Evolutionary conservation across 1,284 basidiomycete species (phyloP).

Genomic region (Irpex sp.): DNA sequence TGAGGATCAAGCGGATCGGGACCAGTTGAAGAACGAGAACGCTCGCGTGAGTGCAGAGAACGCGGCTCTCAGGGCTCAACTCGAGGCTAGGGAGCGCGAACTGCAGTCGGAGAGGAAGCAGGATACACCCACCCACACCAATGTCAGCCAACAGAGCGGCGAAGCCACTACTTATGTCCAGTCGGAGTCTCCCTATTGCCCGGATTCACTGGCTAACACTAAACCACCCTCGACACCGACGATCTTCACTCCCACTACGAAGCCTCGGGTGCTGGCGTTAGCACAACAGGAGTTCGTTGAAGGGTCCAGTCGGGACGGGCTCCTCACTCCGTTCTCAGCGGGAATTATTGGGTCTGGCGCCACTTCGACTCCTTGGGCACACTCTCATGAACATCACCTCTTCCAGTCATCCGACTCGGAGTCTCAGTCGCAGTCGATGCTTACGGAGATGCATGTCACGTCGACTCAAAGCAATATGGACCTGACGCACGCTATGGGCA

Average conservation of each 20-base stretch:
- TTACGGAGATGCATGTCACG: background rate
- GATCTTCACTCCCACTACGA: too few relatives aligned
- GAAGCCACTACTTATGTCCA: too few relatives aligned
- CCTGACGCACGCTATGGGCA: background rate
- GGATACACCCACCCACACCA: background rate
- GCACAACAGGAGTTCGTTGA: too few relatives aligned
- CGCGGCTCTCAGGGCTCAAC: background rate
- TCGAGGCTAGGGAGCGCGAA: background rate
- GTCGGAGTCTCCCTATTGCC: too few relatives aligned
- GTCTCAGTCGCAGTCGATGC: background rate
- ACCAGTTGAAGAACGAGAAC: background rate
- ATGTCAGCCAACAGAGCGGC: background rate
- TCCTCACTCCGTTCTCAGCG: too few relatives aligned
- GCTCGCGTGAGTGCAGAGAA: background rate
- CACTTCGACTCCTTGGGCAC: too few relatives aligned
- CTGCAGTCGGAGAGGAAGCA: background rate
- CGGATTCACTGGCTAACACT: too few relatives aligned
- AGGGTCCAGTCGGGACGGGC: too few relatives aligned
- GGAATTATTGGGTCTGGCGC: too few relatives aligned
- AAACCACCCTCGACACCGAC: too few relatives aligned
- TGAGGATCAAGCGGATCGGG: background rate
- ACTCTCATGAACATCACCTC: background rate
- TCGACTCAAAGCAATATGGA: background rate
- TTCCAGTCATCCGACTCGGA: background rate
- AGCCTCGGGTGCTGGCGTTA: too few relatives aligned